phyloP scores from a whole-genome alignment of 2,329 filamentous ascomycete species.

The Botrytis cinerea region DNA sequence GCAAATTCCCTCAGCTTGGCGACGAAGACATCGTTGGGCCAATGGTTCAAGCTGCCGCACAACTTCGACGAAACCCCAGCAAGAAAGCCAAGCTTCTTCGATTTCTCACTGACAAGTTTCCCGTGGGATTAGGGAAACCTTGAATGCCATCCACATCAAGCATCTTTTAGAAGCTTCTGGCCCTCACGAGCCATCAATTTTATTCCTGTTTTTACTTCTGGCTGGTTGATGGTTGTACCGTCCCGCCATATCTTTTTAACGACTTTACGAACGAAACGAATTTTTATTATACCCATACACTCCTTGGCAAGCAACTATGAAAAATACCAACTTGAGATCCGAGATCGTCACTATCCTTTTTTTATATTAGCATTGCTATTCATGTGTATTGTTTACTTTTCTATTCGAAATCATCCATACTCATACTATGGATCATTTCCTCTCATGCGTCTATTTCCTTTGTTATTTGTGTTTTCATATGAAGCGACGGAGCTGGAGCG shows the following conservation, averaged over 20 bases:
- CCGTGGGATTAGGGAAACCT: slow-evolving; percentile 36
- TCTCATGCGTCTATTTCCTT: slow-evolving; percentile 13
- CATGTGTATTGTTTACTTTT: slow-evolving; percentile 21
- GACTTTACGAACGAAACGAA: slow-evolving; percentile 26
- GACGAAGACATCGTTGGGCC: slow-evolving; percentile 93
- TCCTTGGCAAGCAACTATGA: slow-evolving; percentile 38
- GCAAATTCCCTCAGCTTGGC: slow-evolving; percentile 85
- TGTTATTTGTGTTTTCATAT: slow-evolving; percentile 4
- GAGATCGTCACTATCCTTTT: slow-evolving; percentile 13
- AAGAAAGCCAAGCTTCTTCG: slow-evolving; percentile 41
- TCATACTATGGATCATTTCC: slow-evolving; percentile 8
- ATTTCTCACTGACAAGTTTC: slow-evolving; percentile 42
- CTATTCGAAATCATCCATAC: slow-evolving; percentile 6
- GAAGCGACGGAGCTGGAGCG: slow-evolving; percentile 23
- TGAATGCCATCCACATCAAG: slow-evolving; percentile 20
- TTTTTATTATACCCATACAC: slow-evolving; percentile 33
- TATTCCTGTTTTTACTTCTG: slow-evolving; percentile 25
- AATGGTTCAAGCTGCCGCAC: slow-evolving; percentile 56
- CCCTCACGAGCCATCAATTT: slow-evolving; percentile 21
- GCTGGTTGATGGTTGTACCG: slow-evolving; percentile 20
- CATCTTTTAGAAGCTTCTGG: slow-evolving; percentile 23
- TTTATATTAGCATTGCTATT: slow-evolving; percentile 12
- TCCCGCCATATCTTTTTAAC: slow-evolving; percentile 17
- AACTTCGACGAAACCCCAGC: slow-evolving; percentile 38
- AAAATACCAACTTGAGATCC: slow-evolving; percentile 4